A percentile compares a stretch with the other conserved stretches of the same genome.
These are phyloP conservation scores for Metarhizium sp. DNA, from an alignment of 2,329 filamentous ascomycete genomes.

Conservation along the genomic window DNA sequence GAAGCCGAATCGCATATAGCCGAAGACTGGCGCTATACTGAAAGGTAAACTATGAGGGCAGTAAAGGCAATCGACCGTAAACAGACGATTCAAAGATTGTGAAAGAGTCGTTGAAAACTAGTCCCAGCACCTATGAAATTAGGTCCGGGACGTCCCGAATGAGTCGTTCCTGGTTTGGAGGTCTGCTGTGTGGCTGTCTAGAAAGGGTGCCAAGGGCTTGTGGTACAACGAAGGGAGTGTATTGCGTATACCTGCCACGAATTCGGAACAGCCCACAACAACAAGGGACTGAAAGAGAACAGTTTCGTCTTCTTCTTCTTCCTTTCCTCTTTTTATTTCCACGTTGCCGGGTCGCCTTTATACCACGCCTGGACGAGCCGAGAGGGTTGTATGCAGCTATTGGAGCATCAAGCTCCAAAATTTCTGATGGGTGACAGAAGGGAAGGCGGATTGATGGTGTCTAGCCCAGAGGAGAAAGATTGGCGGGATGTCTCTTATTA, in stretches of 20 bases:
- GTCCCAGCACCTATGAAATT: neutral
- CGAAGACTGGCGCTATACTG: neutral
- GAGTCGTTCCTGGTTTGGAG: neutral
- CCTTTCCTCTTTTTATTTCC: neutral
- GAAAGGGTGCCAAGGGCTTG: neutral
- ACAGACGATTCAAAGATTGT: neutral
- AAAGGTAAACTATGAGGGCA: neutral
- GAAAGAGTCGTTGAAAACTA: neutral
- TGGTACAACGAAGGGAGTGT: neutral
- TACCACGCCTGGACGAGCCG: neutral
- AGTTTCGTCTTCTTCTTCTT: neutral
- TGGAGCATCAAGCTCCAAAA: neutral
- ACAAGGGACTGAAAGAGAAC: neutral
- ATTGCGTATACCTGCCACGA: neutral
- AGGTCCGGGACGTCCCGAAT: neutral
- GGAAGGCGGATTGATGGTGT: neutral
- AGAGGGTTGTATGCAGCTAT: neutral
- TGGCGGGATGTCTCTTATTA: slow-evolving; percentile 6
- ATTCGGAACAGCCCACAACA: neutral
- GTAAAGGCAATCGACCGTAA: neutral
- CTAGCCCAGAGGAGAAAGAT: neutral
- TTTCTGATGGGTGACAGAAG: neutral
- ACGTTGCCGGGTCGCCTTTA: neutral
- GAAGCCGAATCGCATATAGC: neutral
- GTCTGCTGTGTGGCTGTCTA: neutral